Evolutionary conservation across 306 rosid genomes (phyloP), one percentile per base, ranked within the genome.

Genomic region (Neltuma alba): DNA sequence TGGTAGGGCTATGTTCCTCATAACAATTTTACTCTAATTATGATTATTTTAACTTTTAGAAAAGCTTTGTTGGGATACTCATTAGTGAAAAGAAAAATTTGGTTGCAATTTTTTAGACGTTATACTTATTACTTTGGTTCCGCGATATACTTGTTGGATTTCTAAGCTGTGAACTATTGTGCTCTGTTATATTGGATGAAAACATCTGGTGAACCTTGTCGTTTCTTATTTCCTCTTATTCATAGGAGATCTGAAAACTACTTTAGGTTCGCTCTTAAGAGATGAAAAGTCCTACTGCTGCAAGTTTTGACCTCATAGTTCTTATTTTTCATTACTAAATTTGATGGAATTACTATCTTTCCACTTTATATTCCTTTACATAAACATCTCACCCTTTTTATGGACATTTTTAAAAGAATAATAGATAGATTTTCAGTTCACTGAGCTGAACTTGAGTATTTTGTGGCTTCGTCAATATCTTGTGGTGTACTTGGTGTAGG

Each of bases 1-100:
- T 92, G 97, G 97, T 92, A 81, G 25, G n/a, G 89, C 81, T 44
- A 23, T 50, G 38, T 58, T 54, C 80, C 57, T 58, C 20, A 70
- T 73, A 42, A 76, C 28, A 64, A 64, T 7, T 31, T 69, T 21
- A n/a, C 12, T 48, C 5, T 25, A 30, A 15, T 60, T 60, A 27
- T 58, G 13, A 44, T 28, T 45, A 20, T 36, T 6, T 66, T 41
- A 18, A 1, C 37, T 36, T 21, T 38, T 27, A 23, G 48, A 23
- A 23, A 25, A 37, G 41, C 50, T 34, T 10, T n/a, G 36, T 33
- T 33, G 36, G 36, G 36, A 33, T 33, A 30, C 60, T 20, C 25
- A 20, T 55, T 54, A 15, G 33, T 5, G 72, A 38, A 10, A 72
- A 14, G 38, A 15, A 15, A 61, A 60, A 28, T 9, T 60, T 60